Evolutionary conservation across 352 stramenopile species (phyloP).

Genomic region (Pythium utonaiense): DNA sequence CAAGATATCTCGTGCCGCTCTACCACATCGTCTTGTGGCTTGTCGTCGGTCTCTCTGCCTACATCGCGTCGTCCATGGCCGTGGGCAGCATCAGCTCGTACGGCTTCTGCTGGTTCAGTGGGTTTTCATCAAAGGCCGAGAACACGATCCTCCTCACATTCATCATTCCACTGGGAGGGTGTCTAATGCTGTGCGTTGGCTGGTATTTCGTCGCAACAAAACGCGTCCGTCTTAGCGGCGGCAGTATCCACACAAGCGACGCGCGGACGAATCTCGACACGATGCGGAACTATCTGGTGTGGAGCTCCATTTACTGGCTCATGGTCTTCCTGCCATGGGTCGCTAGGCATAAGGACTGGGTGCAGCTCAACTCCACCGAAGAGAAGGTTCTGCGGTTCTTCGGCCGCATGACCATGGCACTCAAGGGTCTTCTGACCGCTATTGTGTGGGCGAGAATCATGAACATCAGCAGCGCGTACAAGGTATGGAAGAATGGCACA

Average conservation of each 20-base stretch:
- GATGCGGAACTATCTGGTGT: conserved; percentile 74
- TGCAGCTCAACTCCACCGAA: conserved; percentile 41
- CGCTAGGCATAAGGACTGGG: conserved; percentile 50
- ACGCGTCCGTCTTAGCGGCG: conserved; percentile 57
- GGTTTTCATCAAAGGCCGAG: conserved; percentile 30
- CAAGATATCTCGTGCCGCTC: conserved; percentile 57
- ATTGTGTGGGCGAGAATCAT: conserved; percentile 72
- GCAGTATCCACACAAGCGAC: conserved; percentile 30
- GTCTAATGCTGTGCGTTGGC: conserved; percentile 66
- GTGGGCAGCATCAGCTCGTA: conserved; percentile 61
- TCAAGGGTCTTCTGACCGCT: conserved; percentile 61
- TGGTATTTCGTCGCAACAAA: conserved; percentile 73
- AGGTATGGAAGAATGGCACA: conserved; percentile 71
- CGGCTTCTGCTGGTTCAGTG: conserved; percentile 79
- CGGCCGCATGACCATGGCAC: conserved; percentile 56
- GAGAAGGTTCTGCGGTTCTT: conserved; percentile 68
- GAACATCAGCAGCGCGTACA: conserved; percentile 55
- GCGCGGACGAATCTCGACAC: conserved; percentile 71
- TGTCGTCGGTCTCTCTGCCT: conserved; percentile 42
- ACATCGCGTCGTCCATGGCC: conserved; percentile 44
- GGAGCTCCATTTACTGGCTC: conserved; percentile 68
- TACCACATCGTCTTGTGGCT: conserved; percentile 74
- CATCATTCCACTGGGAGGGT: conserved; percentile 57
- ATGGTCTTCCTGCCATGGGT: conserved; percentile 67
- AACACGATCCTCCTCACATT: conserved; percentile 56